phyloP scores from a whole-genome alignment of 306 rosid species.

The Cicer cuneatum region DNA sequence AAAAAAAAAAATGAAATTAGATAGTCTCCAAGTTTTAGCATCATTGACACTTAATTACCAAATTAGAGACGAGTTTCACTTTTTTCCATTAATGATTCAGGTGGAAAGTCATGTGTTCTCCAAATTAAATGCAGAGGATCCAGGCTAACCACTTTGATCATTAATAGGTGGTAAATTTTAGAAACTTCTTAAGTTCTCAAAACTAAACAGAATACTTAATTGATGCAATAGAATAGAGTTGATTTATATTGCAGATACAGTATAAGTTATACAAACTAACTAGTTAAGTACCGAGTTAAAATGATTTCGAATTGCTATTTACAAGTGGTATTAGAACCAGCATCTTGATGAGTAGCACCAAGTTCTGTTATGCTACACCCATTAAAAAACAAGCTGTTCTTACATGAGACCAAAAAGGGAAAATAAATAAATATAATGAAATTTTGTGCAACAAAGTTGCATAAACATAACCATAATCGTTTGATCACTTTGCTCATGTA shows the following conservation, averaged over 20 bases:
- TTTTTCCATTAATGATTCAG: too few species aligned
- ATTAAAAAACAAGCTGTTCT: conserved; percentile 1
- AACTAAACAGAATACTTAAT: conserved; percentile 29
- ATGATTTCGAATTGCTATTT: conserved; percentile 32
- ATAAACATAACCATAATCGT: background rate
- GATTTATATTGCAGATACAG: background rate
- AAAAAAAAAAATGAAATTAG: too few species aligned
- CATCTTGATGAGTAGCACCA: conserved; percentile 7
- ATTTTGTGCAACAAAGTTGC: background rate
- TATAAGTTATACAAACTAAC: conserved; percentile 25
- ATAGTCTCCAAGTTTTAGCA: too few species aligned
- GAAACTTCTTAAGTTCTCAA: background rate
- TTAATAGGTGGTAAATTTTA: background rate
- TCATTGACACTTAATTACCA: too few species aligned
- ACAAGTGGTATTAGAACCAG: conserved; percentile 37
- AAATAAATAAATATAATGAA: conserved; percentile 7
- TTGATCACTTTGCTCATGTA: background rate
- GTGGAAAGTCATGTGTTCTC: too few species aligned
- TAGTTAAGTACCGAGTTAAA: conserved; percentile 16
- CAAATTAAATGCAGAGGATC: background rate
- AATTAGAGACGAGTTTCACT: too few species aligned
- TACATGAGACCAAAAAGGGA: conserved; percentile 4
- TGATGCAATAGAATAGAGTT: background rate
- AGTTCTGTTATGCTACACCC: conserved; percentile 9
- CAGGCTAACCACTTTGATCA: conserved; percentile 3